Evolutionary conservation across 2,329 filamentous ascomycete species (phyloP).

Genomic region (Balansia obtecta): DNA sequence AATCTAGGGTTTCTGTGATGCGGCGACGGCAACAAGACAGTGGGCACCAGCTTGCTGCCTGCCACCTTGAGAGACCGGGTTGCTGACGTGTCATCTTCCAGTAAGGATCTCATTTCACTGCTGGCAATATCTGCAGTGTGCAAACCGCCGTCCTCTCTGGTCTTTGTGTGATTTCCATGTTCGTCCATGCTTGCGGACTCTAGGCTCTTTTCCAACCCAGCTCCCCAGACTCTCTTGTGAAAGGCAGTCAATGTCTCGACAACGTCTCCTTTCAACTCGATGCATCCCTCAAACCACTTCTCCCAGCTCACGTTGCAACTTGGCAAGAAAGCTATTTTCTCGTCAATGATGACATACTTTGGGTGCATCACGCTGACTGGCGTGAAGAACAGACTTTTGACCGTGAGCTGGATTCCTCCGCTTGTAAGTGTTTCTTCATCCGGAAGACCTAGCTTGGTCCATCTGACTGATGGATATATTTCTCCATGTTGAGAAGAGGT

Average conservation of each 20-base stretch:
- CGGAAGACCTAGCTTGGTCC: constrained; percentile 55
- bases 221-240: constrained; percentile 55
- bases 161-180: background rate
- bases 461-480: constrained; percentile 45
- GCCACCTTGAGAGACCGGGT: constrained; percentile 18
- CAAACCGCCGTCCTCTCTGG: background rate
- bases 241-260: constrained; percentile 53
- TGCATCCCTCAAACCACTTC: constrained; percentile 70
- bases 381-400: constrained; percentile 68
- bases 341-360: constrained; percentile 68
- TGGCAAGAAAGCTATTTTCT: constrained; percentile 52
- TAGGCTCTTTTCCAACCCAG: constrained; percentile 9
- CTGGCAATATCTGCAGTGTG: constrained; percentile 2
- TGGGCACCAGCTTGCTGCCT: constrained; percentile 25
- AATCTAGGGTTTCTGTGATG: constrained; percentile 60
- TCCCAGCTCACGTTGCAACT: constrained; percentile 84
- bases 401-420: constrained; percentile 50
- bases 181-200: background rate
- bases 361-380: constrained; percentile 83
- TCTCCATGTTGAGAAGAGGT: constrained; percentile 50
- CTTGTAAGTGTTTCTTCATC: constrained; percentile 35
- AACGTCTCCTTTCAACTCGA: constrained; percentile 51
- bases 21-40: constrained; percentile 60
- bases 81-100: constrained; percentile 13
- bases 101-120: constrained; percentile 6